A percentile compares a stretch with the other conserved stretches of the same genome.
phyloP scores from a whole-genome alignment of 148 eudicot species.

The Rhododendron henanense region DNA sequence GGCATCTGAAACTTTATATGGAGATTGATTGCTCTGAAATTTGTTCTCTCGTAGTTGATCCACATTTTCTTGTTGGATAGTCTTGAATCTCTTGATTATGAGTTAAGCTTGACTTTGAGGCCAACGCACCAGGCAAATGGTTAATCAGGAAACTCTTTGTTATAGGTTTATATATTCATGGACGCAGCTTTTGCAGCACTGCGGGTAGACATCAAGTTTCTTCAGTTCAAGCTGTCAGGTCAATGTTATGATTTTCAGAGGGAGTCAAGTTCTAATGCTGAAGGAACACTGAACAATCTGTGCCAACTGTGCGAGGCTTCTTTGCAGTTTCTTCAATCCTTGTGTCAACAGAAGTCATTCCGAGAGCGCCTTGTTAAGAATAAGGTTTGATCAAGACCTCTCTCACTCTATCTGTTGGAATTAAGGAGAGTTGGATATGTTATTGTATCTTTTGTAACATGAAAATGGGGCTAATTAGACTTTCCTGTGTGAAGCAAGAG shows the following conservation, averaged over 20 bases:
- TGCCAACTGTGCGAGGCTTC: conserved; percentile 96
- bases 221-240: conserved; percentile 56
- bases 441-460: neutral
- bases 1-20: neutral
- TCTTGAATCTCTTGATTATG: neutral
- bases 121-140: neutral
- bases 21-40: neutral
- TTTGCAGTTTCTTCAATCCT: conserved; percentile 76
- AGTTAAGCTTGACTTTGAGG: neutral
- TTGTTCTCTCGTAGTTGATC: neutral
- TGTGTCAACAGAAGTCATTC: conserved; percentile 76
- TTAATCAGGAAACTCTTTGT: conserved; percentile 17
- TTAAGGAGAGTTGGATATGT: neutral
- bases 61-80: neutral
- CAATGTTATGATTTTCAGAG: conserved; percentile 24
- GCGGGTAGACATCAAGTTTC: conserved; percentile 53
- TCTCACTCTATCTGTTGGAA: neutral
- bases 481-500: neutral
- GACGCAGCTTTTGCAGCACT: conserved; percentile 83
- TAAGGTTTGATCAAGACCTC: conserved; percentile 46
- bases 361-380: conserved; percentile 75
- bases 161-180: conserved; percentile 77
- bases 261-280: conserved; percentile 34
- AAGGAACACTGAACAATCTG: conserved; percentile 40
- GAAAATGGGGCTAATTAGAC: neutral